Percentiles rank a stretch among this genome's conserved stretches.
These are phyloP conservation scores for Globisporangium rhizosaccharum DNA, from an alignment of 352 stramenopile genomes.

Conservation along the genomic window DNA sequence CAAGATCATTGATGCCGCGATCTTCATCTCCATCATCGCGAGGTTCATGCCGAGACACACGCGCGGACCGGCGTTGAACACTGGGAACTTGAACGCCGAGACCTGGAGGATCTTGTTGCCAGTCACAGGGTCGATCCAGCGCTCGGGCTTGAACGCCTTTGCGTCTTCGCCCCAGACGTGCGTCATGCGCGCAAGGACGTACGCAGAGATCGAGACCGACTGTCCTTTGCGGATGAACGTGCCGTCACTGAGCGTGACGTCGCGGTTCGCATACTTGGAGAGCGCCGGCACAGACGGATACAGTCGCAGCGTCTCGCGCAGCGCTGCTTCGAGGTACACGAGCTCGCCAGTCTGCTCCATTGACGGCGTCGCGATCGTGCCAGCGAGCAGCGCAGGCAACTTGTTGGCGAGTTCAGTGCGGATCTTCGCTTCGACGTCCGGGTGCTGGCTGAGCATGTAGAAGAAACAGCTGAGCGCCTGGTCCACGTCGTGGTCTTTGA, in stretches of 20 bases:
- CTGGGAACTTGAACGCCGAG: conserved; percentile 40
- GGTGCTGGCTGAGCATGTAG: conserved; percentile 45
- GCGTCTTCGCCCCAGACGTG: conserved; percentile 45
- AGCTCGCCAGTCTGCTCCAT: too few species aligned
- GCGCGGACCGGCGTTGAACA: conserved; percentile 38
- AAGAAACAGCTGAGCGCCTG: conserved; percentile 74
- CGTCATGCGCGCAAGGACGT: neutral
- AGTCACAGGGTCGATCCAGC: conserved; percentile 26
- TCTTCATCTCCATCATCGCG: conserved; percentile 28
- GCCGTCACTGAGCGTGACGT: too few species aligned
- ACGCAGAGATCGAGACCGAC: too few species aligned
- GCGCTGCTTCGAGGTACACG: too few species aligned
- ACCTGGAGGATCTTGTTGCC: conserved; percentile 15
- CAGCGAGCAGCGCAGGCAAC: conserved; percentile 15
- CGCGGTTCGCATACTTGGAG: too few species aligned
- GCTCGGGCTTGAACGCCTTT: conserved; percentile 43
- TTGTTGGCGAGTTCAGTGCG: conserved; percentile 38
- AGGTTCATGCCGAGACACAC: conserved; percentile 38
- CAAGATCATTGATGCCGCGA: conserved; percentile 21
- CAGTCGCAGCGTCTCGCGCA: too few species aligned
- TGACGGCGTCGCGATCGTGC: too few species aligned
- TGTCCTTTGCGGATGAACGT: too few species aligned
- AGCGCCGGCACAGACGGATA: too few species aligned
- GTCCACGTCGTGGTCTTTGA: too few species aligned
- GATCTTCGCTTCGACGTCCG: conserved; percentile 39